Conservation (phyloP, 345 rosid species). For the Psidium friedrichsthalianum region DNA sequence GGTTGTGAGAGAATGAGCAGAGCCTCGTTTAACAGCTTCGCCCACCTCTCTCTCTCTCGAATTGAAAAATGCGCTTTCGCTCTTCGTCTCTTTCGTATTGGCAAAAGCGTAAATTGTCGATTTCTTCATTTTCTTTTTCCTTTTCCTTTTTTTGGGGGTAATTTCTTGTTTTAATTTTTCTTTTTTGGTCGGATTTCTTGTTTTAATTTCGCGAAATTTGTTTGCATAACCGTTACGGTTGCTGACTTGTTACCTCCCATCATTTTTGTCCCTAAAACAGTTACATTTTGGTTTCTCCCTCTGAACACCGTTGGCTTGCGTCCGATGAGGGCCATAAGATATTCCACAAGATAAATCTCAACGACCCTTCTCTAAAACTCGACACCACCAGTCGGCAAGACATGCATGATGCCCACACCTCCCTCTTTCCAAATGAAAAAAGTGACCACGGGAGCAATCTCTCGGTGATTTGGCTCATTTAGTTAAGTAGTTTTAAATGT, state of each 20-base stretch:
- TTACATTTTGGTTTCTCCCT: neutral
- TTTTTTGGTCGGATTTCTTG: too few species aligned
- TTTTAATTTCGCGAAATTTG: neutral
- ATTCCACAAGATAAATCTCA: neutral
- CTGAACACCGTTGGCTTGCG: neutral
- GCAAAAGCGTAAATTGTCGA: neutral
- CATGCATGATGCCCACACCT: accelerated
- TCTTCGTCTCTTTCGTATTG: neutral
- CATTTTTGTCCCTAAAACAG: neutral
- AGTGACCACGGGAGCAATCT: too few species aligned
- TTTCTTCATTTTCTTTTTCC: neutral
- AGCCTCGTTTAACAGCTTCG: neutral
- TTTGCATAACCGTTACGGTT: neutral
- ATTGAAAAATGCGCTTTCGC: neutral
- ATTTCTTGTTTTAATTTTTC: neutral
- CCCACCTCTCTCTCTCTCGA: neutral
- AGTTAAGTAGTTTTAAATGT: neutral
- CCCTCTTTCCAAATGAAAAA: too few species aligned
- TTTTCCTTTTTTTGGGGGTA: neutral
- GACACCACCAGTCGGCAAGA: neutral
- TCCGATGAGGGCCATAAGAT: neutral
- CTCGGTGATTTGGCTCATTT: neutral
- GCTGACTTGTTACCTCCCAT: neutral
- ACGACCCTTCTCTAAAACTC: neutral
- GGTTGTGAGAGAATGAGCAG: neutral